Conservation (phyloP, 352 stramenopile genomes). For the Thraustotheca clavata region DNA sequence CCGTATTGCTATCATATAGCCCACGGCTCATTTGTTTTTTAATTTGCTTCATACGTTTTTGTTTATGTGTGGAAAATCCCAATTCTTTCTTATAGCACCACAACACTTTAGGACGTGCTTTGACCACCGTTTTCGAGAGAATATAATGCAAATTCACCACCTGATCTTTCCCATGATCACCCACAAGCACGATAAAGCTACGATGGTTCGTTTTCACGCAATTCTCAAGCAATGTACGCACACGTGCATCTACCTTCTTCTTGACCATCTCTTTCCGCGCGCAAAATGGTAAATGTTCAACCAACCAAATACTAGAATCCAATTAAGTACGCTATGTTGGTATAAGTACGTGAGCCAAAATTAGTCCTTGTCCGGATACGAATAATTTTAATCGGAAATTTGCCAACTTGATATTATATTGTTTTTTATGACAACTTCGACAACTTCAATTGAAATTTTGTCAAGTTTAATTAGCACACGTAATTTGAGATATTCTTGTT, state of each 20-base stretch:
- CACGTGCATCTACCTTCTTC: slow-evolving; percentile 98
- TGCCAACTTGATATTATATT: too few relatives aligned
- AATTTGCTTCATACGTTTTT: slow-evolving; percentile 92
- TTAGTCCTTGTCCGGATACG: too few relatives aligned
- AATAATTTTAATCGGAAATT: too few relatives aligned
- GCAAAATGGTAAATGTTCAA: not conserved
- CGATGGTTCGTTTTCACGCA: slow-evolving; percentile 95
- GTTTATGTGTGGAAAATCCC: slow-evolving; percentile 97
- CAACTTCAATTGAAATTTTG: too few relatives aligned
- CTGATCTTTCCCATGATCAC: slow-evolving; percentile 99
- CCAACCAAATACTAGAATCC: not conserved
- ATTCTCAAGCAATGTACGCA: slow-evolving; percentile 97
- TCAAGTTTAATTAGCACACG: too few relatives aligned
- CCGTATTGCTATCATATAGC: slow-evolving; percentile 86
- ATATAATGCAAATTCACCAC: slow-evolving; percentile 99
- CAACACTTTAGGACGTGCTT: slow-evolving; percentile 93
- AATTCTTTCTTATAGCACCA: slow-evolving; percentile 99
- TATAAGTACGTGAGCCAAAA: too few relatives aligned
- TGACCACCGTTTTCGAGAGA: slow-evolving; percentile 91
- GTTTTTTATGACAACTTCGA: too few relatives aligned
- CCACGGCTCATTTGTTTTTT: slow-evolving; percentile 93
- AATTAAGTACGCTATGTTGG: not conserved
- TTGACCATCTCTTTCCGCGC: slow-evolving; percentile 86
- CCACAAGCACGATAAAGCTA: slow-evolving; percentile 97
- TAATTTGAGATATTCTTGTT: too few relatives aligned